Evolutionary conservation across 345 rosid species (phyloP), one percentile per base, ranked within the genome.

Genomic region (Salix brachista): DNA sequence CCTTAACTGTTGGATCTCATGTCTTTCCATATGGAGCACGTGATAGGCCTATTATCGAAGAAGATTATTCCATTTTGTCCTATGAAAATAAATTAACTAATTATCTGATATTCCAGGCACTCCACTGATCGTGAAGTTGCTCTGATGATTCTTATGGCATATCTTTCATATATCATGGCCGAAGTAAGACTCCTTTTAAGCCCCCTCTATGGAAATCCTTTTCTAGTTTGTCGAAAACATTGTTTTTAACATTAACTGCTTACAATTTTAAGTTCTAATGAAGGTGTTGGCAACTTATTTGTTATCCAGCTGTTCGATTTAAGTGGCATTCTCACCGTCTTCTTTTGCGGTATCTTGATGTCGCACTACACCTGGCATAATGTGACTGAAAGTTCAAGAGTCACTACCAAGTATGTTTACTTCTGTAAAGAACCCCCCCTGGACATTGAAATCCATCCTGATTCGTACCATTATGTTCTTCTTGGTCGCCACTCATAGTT

Each of bases 301-400:
- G 62, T 72, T 14, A 71, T 86, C 73, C 90, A 95, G 99, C 79
- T 91, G 66, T 89, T 90, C 81, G 58, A 81, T 62, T 84, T 91
- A 83, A 95, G 97, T 80, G 94, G 96, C 74, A 95, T 95, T 67
- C 90, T 92, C 56, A 90, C 97, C 17, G 96, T 95, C 61, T 95
- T 95, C 85, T 94, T 94, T 83, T 94, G 98, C 58, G 97, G 98
- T 83, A 94, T 94, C 79, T 93, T 91, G 72, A 94, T 95, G 97
- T 93, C 97, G 1, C 97, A 91, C 78, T 95, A 95, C 82, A 93
- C 94, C 48, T 93, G 96, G 97, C 97, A 93, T 84, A 91, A 89
- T 80, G 90, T 93, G 75, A 89, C 92, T 25, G 96, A 91, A 83
- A 87, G 88, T 74, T 95, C 99, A 67, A 89, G 94, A 85, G 88